Base-by-base conservation (phyloP, 352 stramenopile genomes). In the Plasmopara halstedii region DNA sequence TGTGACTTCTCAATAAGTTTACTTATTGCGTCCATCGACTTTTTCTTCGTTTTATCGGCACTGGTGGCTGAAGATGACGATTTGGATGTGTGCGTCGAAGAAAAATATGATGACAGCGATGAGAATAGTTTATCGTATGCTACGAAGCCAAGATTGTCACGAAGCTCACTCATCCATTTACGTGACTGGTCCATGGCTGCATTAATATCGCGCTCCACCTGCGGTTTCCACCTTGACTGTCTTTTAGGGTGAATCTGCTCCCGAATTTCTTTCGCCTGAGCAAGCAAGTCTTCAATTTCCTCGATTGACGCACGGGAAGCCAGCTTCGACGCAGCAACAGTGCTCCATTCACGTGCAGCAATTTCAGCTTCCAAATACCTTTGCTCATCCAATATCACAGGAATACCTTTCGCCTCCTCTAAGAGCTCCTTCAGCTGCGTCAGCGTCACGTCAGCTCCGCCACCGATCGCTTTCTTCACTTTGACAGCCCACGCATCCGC, bases 301-400 rank as follows among this genome's bases (percentile, higher is more conserved):
- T 83, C 67, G 8, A 94, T 73, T 1, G 78, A 63, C 23, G 77
- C 83, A 21, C 69, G 64, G 10, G 66, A 62, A 17, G 66, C 62
- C 6, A 93, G 53, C 56, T 85, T 85, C 5, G 42, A 46, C 0
- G 63, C 49, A 9, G 78, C 83, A 15, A 56, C 71, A 6, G 62
- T 67, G 31, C 66, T 88, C 83, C 83, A 94, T 48, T 91, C 74
- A 11, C 81, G 76, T 13, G 79, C 83, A 23, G 58, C 64, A 36
- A 94, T 88, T 49, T 89, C 74, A 15, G 83, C 83, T 27, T 81
- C 72, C 4, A 94, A 51, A 42, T 63, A 87, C 35, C 79, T 81
- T 22, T 85, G 75, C 32, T 91, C 80, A n/a, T 92, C 83, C 83
- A 94, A 92, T 5, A 91, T 58, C 19, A 94, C 77, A n/a, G 83